These are phyloP conservation scores for Talaromyces sp. DNA, from an alignment of 2,329 filamentous ascomycete species.

Conservation along the genomic window DNA sequence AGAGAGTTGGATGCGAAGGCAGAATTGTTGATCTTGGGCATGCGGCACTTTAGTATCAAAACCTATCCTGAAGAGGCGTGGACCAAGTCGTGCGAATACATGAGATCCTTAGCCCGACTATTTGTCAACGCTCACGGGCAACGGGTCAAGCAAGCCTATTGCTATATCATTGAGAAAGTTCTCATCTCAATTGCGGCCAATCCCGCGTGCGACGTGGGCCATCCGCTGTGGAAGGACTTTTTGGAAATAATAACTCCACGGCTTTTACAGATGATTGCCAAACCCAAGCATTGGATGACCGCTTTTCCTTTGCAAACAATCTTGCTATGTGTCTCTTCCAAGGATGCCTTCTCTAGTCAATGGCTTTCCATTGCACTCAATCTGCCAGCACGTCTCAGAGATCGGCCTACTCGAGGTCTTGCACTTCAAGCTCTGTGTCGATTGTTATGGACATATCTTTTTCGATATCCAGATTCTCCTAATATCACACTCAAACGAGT, in stretches of 20 bases:
- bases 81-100: constrained; percentile 85
- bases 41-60: constrained; percentile 83
- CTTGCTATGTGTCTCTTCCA: constrained; percentile 81
- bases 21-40: constrained; percentile 82
- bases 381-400: constrained; percentile 78
- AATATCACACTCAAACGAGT: constrained; percentile 72
- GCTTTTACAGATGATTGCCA: constrained; percentile 79
- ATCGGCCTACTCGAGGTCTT: constrained; percentile 72
- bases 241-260: constrained; percentile 74
- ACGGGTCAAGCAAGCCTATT: constrained; percentile 89
- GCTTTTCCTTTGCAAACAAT: constrained; percentile 86
- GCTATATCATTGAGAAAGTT: constrained; percentile 83
- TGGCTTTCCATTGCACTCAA: constrained; percentile 81
- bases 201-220: constrained; percentile 72
- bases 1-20: constrained; percentile 75
- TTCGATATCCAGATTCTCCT: constrained; percentile 71
- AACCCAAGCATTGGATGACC: constrained; percentile 87
- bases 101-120: constrained; percentile 75
- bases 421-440: constrained; percentile 88
- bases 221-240: constrained; percentile 84
- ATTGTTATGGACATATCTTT: constrained; percentile 91
- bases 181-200: constrained; percentile 83
- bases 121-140: constrained; percentile 85
- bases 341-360: constrained; percentile 77
- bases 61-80: constrained; percentile 71